Evolutionary conservation across 345 rosid genomes (phyloP).

Genomic region (Clarkia xantiana): DNA sequence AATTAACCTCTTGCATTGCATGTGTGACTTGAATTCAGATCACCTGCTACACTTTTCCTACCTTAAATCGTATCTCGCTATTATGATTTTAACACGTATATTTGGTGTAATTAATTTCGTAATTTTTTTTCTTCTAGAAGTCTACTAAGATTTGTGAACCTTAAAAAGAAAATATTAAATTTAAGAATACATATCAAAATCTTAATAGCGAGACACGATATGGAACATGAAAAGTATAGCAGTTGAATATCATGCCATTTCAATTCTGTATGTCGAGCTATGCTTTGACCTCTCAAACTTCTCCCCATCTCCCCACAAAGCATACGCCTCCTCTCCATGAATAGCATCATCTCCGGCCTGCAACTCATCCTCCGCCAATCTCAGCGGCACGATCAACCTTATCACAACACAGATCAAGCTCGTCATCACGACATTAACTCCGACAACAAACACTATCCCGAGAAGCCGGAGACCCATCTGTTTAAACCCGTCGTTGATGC

Average conservation of each 20-base stretch:
- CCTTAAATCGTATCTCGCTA: no score
- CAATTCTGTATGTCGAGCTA: constrained; percentile 19
- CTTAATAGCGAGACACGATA: no score
- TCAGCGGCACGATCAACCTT: constrained; percentile 27
- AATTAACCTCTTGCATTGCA: no score
- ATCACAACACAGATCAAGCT: constrained; percentile 34
- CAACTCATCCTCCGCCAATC: constrained; percentile 41
- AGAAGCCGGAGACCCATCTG: constrained; percentile 48
- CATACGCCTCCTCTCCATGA: constrained; percentile 59
- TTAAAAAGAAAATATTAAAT: no score
- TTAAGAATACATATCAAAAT: no score
- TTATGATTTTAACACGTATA: no score
- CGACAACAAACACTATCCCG: constrained; percentile 29
- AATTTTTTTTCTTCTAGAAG: no score
- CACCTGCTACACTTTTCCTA: no score
- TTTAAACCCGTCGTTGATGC: constrained; percentile 22
- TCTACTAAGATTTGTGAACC: no score
- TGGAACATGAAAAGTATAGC: no score
- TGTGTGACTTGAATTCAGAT: no score
- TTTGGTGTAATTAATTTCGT: no score
- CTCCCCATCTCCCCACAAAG: constrained; percentile 67
- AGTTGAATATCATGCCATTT: background rate
- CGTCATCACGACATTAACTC: constrained; percentile 20
- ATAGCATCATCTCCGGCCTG: constrained; percentile 46
- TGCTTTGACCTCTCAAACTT: constrained; percentile 34